Base-by-base conservation (phyloP, 805 yeast species). In the Nakazawaea populi region DNA sequence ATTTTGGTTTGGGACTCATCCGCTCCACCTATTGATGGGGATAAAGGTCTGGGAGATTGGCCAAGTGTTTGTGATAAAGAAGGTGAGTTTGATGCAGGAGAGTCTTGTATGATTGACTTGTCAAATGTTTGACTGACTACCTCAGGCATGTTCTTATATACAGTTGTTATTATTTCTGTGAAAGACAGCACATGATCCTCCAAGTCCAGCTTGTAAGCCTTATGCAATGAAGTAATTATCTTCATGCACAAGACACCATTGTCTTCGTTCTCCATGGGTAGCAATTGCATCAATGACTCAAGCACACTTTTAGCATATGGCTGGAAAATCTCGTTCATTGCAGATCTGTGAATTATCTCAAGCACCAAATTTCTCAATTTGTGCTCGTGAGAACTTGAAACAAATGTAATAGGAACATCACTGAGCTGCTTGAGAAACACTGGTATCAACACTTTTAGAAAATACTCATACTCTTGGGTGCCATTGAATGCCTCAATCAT, bases 241-340 rank as follows among this genome's bases (percentile, higher is more conserved):
- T 89, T 90, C 86, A 94, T 82, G 65, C 96, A 86, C 47, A 89
- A 73, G 1, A 90, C 89, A 47, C 98, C 98, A 64, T 94, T 94
- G 54, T 91, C 97, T 66, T 95, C 99, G 64, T 94, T 94, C 61
- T 95, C 99, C 12, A 70, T 73, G 18, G 77, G 80, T 52, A 92
- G 71, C 11, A 86, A 70, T 27, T 71, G 65, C 58, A 83, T 80
- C 49, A 92, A 69, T 8, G 75, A 69, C 36, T 79, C 83, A 59
- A 87, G 70, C 18, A 89, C 75, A 37, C 73, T 74, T 35, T 70
- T 69, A 1, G 91, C 82, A 63, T 82, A 83, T 0, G 87, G 87
- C 61, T 84, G 85, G 60, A 89, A 82, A 2, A 85, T 76, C 36
- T 90, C 97, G 62, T 87, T 90, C 73, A 87, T 81, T 51, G 88